Conservation (phyloP, 129 eudicot species). For the sunflower (Helianthus annuus) region HanXRQr2.0-SUNRISE NC_035438.2:25755425-25755924, state of each 20-base stretch:
- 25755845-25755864: constrained; percentile 39
- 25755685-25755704: constrained; percentile 50
- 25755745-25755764: constrained; percentile 39
- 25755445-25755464: constrained; percentile 37
- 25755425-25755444: constrained; percentile 25
- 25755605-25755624: constrained; percentile 63
- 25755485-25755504: constrained; percentile 63
- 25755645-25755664: constrained; percentile 58
- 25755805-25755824: constrained; percentile 54
- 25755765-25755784: constrained; percentile 42
- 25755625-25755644: constrained; percentile 57
- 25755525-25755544: constrained; percentile 47
- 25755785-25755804: constrained; percentile 38
- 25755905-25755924: constrained; percentile 56
- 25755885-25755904: constrained; percentile 31
- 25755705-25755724: constrained; percentile 58
- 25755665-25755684: constrained; percentile 37
- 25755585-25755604: constrained; percentile 54
- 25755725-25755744: constrained; percentile 50
- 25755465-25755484: constrained; percentile 55
- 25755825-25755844: constrained; percentile 40
- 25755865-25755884: constrained; percentile 47
- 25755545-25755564: constrained; percentile 34
- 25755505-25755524: constrained; percentile 51
- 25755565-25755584: constrained; percentile 47